Percentiles rank a stretch among this genome's conserved stretches.
Evolutionary conservation across 2,329 filamentous ascomycete genomes (phyloP).

Genomic region (Botrytis fabae): DNA sequence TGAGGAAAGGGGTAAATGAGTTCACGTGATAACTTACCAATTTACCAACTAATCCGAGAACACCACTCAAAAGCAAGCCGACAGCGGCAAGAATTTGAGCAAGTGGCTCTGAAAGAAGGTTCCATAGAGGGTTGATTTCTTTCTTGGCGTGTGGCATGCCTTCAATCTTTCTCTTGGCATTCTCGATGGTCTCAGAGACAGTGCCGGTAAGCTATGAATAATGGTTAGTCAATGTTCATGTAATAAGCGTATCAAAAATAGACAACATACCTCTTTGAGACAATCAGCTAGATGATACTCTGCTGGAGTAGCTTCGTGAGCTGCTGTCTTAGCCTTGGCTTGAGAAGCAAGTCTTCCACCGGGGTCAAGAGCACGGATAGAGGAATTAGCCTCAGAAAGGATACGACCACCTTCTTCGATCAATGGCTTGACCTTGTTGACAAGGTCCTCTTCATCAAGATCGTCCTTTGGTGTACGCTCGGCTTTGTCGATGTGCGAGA

Average conservation of each 20-base stretch:
- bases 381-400: conserved; percentile 81
- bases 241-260: background rate
- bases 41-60: conserved; percentile 80
- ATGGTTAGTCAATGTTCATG: conserved; percentile 21
- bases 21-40: conserved; percentile 47
- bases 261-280: conserved; percentile 68
- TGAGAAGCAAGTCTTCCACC: conserved; percentile 82
- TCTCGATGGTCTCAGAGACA: conserved; percentile 81
- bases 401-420: conserved; percentile 84
- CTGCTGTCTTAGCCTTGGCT: conserved; percentile 77
- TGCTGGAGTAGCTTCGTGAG: conserved; percentile 75
- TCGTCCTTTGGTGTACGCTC: conserved; percentile 83
- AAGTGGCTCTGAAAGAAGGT: conserved; percentile 72
- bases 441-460: conserved; percentile 84
- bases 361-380: conserved; percentile 84
- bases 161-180: conserved; percentile 82
- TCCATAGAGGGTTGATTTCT: conserved; percentile 89
- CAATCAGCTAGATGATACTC: conserved; percentile 82
- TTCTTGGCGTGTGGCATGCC: conserved; percentile 95
- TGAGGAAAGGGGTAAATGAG: background rate
- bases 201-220: conserved; percentile 64
- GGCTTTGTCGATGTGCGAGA: conserved; percentile 76
- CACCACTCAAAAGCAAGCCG: conserved; percentile 77
- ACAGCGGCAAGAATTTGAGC: conserved; percentile 93
- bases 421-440: conserved; percentile 81